Percentiles rank a stretch among this genome's conserved stretches.
phyloP scores from a whole-genome alignment of 2,329 filamentous ascomycete genomes.

The Exophiala sp. region DNA sequence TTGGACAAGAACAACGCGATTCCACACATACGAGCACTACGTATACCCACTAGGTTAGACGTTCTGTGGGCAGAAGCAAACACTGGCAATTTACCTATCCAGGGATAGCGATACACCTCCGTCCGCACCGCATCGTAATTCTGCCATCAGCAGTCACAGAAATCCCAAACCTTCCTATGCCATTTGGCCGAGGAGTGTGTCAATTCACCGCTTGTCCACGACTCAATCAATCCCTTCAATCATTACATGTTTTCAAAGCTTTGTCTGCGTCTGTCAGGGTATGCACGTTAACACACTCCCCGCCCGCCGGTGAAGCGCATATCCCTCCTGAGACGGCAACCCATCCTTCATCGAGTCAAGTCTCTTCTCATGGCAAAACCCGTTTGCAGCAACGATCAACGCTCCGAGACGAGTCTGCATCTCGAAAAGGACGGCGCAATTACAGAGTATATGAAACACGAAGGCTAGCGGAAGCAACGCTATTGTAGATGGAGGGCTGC shows the following conservation, averaged over 20 bases:
- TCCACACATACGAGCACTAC: too few relatives aligned
- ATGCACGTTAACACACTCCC: too few relatives aligned
- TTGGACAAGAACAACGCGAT: too few relatives aligned
- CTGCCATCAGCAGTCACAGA: slow-evolving; percentile 2
- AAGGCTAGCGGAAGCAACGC: not conserved
- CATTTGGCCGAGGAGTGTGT: slow-evolving; percentile 11
- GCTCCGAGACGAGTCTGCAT: slow-evolving; percentile 1
- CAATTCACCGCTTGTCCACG: slow-evolving; percentile 6
- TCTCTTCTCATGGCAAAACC: not conserved
- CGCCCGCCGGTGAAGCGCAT: too few relatives aligned
- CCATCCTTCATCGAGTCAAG: not conserved
- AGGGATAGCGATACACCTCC: not conserved
- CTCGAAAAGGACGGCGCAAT: not conserved
- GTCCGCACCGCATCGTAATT: slow-evolving; percentile 6
- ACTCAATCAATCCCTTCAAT: too few relatives aligned
- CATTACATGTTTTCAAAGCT: not conserved
- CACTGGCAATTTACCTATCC: not conserved
- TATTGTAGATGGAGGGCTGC: not conserved
- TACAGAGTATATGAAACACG: not conserved
- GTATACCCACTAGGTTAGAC: too few relatives aligned
- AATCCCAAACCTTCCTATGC: not conserved
- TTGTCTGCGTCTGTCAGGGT: too few relatives aligned
- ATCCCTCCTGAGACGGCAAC: not conserved
- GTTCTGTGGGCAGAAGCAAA: not conserved
- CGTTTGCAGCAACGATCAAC: not conserved